Base-by-base conservation (phyloP, 352 stramenopile genomes). In the Aphanomyces euteiches region DNA sequence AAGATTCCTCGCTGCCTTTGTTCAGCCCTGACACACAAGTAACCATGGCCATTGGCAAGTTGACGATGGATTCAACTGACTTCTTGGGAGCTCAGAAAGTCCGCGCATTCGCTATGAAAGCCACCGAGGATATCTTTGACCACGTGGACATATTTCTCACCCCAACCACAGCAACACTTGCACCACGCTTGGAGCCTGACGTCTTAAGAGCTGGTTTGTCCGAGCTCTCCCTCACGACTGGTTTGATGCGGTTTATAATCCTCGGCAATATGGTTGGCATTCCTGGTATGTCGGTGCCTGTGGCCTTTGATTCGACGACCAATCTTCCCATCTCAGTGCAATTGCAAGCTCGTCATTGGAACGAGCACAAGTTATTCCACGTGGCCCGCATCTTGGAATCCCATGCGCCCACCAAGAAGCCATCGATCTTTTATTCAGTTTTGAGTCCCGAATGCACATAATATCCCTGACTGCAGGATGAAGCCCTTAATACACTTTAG, bases 251-350 rank as follows among this genome's bases (percentile, higher is more conserved):
- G 40, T 97, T 88, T 76, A 81, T 80, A n/a, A 78, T 94, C 41
- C 88, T 96, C 57, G 89, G 81, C 39, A 96, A 97, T 72, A 81
- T 97, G 43, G 83, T 90, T 21, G 90, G 90, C 8, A 88, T 95
- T 63, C 90, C 90, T 0, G 86, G 77, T 5, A 73, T 95, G 4
- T 75, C 82, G 1, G 86, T 95, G 37, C 88, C 87, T 0, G 79
- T 93, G 38, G 88, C 84, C 38, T 83, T 89, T 77, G 83, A 91
- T 15, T n/a, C 38, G 63, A 69, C 68, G 19, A 54, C 73, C 4
- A 81, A 79, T 17, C 59, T 96, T 34, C 88, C 88, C 3, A 81
- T 94, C 43, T 88, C 86, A 7, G 75, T 94, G 48, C 86, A 94
- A 64, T 78, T 96, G 37, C 80, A 95, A 72, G 80, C 75, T n/a